These are phyloP conservation scores for Monosporascus sp. DNA, from an alignment of 2,329 filamentous ascomycete genomes.

Conservation along the genomic window DNA sequence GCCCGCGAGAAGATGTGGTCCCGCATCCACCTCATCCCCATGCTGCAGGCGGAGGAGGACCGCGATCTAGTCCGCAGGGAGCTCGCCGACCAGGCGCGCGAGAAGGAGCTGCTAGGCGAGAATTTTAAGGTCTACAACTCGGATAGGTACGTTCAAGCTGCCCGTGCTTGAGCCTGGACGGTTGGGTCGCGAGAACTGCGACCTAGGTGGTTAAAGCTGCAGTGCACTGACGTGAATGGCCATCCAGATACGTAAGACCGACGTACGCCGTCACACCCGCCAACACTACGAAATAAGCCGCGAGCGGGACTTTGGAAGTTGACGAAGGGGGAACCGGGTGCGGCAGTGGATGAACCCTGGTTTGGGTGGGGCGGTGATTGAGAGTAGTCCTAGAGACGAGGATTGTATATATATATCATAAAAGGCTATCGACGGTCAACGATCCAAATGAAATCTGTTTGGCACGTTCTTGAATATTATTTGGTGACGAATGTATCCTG, in stretches of 20 bases:
- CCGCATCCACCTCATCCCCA: slow-evolving; percentile 87
- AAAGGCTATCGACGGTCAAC: too few relatives aligned
- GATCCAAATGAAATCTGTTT: too few relatives aligned
- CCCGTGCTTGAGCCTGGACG: background rate
- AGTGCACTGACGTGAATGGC: slow-evolving; percentile 5
- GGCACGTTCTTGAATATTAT: too few relatives aligned
- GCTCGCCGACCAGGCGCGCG: slow-evolving; percentile 79
- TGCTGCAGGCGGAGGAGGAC: slow-evolving; percentile 95
- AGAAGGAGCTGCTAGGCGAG: slow-evolving; percentile 84
- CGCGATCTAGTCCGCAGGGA: slow-evolving; percentile 86
- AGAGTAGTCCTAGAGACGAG: too few relatives aligned
- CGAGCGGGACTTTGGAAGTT: background rate
- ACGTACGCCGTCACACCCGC: slow-evolving; percentile 72
- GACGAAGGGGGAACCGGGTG: too few relatives aligned
- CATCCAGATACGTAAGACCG: slow-evolving; percentile 69
- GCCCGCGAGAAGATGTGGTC: slow-evolving; percentile 98
- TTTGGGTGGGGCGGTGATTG: too few relatives aligned
- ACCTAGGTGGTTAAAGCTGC: background rate
- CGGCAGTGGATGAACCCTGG: too few relatives aligned
- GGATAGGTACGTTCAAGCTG: slow-evolving; percentile 61
- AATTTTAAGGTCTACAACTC: slow-evolving; percentile 83
- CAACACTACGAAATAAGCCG: slow-evolving; percentile 50
- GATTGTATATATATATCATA: too few relatives aligned
- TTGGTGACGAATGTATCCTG: too few relatives aligned
- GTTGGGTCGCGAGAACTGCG: background rate